Evolutionary conservation across 352 stramenopile genomes (phyloP).

Genomic region (Phytophthora hybrid): DNA sequence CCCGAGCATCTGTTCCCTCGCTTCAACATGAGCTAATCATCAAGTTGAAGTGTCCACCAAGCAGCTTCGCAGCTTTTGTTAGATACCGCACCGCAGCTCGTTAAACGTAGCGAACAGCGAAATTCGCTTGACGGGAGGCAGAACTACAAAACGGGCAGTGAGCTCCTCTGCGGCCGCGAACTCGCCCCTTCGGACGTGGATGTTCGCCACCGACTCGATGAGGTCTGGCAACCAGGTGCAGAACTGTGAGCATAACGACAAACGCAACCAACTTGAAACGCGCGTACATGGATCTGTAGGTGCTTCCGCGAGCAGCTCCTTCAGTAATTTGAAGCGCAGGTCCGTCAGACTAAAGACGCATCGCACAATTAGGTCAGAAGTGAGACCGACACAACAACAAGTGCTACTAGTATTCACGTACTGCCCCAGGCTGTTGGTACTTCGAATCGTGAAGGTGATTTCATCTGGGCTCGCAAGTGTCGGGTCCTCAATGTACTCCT

Average conservation of each 20-base stretch:
- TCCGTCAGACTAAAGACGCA: conserved; percentile 44
- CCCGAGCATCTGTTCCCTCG: too few relatives aligned
- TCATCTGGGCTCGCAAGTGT: conserved; percentile 44
- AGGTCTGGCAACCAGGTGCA: conserved; percentile 36
- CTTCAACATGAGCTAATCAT: background rate
- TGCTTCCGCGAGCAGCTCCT: conserved; percentile 43
- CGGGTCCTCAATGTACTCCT: conserved; percentile 56
- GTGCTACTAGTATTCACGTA: conserved; percentile 27
- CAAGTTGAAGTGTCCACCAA: background rate
- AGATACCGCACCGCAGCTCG: conserved; percentile 38
- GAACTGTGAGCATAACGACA: background rate
- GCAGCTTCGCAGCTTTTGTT: background rate
- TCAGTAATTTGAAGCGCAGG: conserved; percentile 50
- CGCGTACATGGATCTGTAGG: conserved; percentile 49
- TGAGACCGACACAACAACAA: background rate
- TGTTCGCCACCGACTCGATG: conserved; percentile 53
- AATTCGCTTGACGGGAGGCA: conserved; percentile 41
- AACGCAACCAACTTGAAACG: background rate
- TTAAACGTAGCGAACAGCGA: conserved; percentile 45
- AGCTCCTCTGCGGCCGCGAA: conserved; percentile 43
- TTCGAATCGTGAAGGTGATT: conserved; percentile 44
- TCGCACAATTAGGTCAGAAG: conserved; percentile 7
- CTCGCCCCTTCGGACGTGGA: conserved; percentile 51
- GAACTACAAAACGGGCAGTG: conserved; percentile 40
- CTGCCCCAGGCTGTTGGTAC: conserved; percentile 47